Percentiles rank a stretch among this genome's conserved stretches.
These are phyloP conservation scores for Auricularia heimuer DNA, from an alignment of 768 basidiomycete species.

Conservation along the genomic window DNA sequence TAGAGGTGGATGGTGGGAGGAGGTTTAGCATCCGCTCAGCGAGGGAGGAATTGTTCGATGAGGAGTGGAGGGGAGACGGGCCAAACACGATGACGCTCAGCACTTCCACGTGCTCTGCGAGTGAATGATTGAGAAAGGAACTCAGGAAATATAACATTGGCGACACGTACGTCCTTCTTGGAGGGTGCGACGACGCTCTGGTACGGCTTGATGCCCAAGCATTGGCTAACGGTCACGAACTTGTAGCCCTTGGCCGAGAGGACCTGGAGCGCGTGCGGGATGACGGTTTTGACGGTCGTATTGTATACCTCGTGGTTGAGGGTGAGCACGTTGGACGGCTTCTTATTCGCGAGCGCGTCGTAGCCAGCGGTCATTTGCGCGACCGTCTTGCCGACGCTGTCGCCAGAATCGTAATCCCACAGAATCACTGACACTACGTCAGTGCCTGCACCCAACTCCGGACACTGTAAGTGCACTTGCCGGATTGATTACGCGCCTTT, in stretches of 20 bases:
- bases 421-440: slow-evolving; percentile 6
- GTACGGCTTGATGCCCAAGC: slow-evolving; percentile 11
- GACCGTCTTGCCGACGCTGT: slow-evolving; percentile 11
- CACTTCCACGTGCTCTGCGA: not conserved
- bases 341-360: slow-evolving; percentile 6
- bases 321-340: slow-evolving; percentile 14
- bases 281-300: slow-evolving; percentile 13
- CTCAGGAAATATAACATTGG: not conserved
- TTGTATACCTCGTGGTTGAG: slow-evolving; percentile 19
- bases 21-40: too few relatives aligned
- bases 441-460: too few relatives aligned
- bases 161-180: not conserved
- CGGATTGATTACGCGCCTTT: slow-evolving; percentile 11
- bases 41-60: too few relatives aligned
- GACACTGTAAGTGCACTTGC: not conserved
- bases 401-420: slow-evolving; percentile 16
- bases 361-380: slow-evolving; percentile 9
- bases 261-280: slow-evolving; percentile 16
- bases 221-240: slow-evolving; percentile 19
- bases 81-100: not conserved
- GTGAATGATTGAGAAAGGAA: not conserved
- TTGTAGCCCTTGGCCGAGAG: slow-evolving; percentile 14
- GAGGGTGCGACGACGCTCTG: not conserved
- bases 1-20: too few relatives aligned
- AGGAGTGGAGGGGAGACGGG: too few relatives aligned